phyloP scores from a whole-genome alignment of 495 filamentous ascomycete genomes.

The Aspergillus sclerotiicarbonarius region DNA sequence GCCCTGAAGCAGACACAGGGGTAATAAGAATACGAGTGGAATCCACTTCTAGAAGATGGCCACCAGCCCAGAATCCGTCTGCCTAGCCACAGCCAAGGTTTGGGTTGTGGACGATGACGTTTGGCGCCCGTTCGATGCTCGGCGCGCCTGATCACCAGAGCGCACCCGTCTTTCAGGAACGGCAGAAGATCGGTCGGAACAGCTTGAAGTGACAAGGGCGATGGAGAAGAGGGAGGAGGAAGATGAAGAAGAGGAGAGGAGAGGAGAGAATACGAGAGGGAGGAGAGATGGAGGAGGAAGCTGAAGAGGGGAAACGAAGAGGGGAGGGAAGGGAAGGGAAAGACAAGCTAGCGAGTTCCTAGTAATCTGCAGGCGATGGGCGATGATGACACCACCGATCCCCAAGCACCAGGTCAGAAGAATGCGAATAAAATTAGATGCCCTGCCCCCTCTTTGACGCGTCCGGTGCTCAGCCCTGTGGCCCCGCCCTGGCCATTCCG shows the following conservation, averaged over 20 bases:
- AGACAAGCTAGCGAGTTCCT: not conserved
- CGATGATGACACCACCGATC: not conserved
- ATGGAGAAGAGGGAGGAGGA: not conserved
- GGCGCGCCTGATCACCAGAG: too few relatives aligned
- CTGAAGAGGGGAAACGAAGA: not conserved
- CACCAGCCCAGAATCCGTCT: conserved; percentile 20
- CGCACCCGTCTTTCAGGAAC: too few relatives aligned
- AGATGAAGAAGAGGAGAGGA: not conserved
- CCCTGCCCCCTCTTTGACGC: conserved; percentile 2
- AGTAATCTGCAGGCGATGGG: not conserved
- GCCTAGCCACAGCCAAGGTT: conserved; percentile 18
- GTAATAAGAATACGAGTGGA: not conserved
- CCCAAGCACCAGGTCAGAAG: not conserved
- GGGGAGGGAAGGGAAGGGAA: not conserved
- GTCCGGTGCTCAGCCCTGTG: conserved; percentile 22
- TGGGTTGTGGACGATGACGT: conserved; percentile 19
- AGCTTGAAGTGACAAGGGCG: conserved; percentile 1
- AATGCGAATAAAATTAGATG: not conserved
- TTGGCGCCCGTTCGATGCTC: conserved; percentile 6
- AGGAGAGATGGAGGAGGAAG: conserved; percentile 2
- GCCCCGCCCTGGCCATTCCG: conserved; percentile 10
- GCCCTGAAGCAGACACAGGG: not conserved
- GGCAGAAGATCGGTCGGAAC: not conserved
- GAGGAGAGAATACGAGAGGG: conserved; percentile 1
- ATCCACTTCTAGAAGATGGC: not conserved